Conservation (phyloP, 2,329 filamentous ascomycete genomes). For the Colletotrichum filicis region DNA sequence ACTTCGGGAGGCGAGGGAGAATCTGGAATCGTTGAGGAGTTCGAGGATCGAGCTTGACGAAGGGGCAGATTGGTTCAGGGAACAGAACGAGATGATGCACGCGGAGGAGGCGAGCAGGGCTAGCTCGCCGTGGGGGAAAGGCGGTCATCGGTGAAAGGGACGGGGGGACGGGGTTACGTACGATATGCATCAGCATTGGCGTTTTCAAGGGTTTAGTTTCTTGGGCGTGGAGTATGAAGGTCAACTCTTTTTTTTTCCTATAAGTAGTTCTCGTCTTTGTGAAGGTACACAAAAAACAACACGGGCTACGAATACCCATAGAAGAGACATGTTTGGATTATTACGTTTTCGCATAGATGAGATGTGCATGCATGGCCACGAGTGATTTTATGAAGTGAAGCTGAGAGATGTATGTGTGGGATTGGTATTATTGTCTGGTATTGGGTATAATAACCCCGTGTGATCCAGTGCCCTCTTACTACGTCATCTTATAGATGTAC, state of each 20-base stretch:
- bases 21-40: conserved; percentile 49
- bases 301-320: conserved; percentile 26
- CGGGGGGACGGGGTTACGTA: background rate
- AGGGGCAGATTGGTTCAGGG: conserved; percentile 57
- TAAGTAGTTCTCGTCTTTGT: background rate
- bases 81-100: conserved; percentile 56
- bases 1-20: conserved; percentile 53
- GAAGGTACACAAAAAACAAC: background rate
- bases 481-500: background rate
- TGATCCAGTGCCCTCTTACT: background rate
- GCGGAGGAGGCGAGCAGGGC: conserved; percentile 49
- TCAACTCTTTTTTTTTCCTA: conserved; percentile 30
- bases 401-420: background rate
- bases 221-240: conserved; percentile 33
- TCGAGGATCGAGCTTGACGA: conserved; percentile 58
- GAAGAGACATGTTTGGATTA: conserved; percentile 30
- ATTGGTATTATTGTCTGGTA: background rate
- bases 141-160: conserved; percentile 4
- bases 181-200: conserved; percentile 31
- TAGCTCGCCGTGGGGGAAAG: conserved; percentile 48
- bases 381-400: background rate
- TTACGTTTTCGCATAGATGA: background rate
- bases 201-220: conserved; percentile 16
- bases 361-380: background rate
- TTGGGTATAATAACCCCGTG: background rate